phyloP scores from a whole-genome alignment of 2,329 filamentous ascomycete species.

The Chaetomium olivaceum region DNA sequence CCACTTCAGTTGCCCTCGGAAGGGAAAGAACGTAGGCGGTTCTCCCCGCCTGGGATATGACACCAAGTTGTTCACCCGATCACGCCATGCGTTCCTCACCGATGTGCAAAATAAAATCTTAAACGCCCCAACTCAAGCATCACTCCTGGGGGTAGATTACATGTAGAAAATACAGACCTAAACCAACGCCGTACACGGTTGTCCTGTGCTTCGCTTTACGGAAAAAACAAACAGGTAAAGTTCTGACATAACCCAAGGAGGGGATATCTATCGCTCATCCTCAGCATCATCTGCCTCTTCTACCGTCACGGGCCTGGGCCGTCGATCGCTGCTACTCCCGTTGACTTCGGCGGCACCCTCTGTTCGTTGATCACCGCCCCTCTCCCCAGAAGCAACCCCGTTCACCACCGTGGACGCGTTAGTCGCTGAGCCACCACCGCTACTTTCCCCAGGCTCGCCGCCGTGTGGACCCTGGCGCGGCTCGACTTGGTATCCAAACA shows the following conservation, averaged over 20 bases:
- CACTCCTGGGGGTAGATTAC: not conserved
- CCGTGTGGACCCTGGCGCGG: conserved; percentile 17
- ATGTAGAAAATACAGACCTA: not conserved
- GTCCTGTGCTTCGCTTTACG: not conserved
- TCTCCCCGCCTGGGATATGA: not conserved
- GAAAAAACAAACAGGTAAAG: not conserved
- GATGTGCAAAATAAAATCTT: not conserved
- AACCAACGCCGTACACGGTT: not conserved
- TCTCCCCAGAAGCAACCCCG: conserved; percentile 12
- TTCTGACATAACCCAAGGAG: not conserved
- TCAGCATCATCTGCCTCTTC: conserved; percentile 47
- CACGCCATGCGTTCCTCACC: not conserved
- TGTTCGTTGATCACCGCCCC: conserved; percentile 13
- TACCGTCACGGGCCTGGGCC: conserved; percentile 45
- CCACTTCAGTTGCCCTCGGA: not conserved
- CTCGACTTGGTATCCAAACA: conserved; percentile 30
- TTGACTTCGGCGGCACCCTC: conserved; percentile 29
- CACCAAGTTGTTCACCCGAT: not conserved
- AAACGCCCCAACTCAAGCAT: not conserved
- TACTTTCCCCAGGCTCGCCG: conserved; percentile 21
- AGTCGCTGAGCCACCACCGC: conserved; percentile 1
- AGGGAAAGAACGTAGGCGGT: not conserved
- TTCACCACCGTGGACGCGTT: not conserved
- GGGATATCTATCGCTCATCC: conserved; percentile 26
- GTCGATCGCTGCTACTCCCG: conserved; percentile 38